A percentile compares a stretch with the other conserved stretches of the same genome.
These are phyloP conservation scores for Globisporangium parvum DNA, from an alignment of 352 stramenopile species.

Conservation along the genomic window DNA sequence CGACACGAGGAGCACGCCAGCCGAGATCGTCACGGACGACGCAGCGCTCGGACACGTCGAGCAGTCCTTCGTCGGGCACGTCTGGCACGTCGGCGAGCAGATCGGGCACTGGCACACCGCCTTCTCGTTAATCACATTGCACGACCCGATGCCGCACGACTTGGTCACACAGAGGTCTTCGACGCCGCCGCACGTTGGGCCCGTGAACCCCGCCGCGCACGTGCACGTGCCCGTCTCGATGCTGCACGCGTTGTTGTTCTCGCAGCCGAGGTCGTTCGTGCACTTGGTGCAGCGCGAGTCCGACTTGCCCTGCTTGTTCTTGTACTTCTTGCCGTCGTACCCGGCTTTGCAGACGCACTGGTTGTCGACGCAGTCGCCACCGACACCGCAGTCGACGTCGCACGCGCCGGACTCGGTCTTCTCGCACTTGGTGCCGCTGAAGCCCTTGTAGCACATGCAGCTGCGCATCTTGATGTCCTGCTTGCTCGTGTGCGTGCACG, in stretches of 20 bases:
- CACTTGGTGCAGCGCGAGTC: slow-evolving; percentile 31
- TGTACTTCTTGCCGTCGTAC: slow-evolving; percentile 37
- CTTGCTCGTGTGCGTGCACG: slow-evolving; percentile 61
- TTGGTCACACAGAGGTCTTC: slow-evolving; percentile 30
- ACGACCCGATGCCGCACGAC: slow-evolving; percentile 22
- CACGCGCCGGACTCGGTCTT: slow-evolving; percentile 34
- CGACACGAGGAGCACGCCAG: slow-evolving; percentile 18
- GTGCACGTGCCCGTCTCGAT: slow-evolving; percentile 28
- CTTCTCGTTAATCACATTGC: slow-evolving; percentile 18
- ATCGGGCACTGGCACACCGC: slow-evolving; percentile 28
- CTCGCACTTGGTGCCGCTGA: slow-evolving; percentile 35
- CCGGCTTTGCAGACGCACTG: slow-evolving; percentile 38
- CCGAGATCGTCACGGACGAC: slow-evolving; percentile 21
- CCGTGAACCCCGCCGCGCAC: slow-evolving; percentile 32
- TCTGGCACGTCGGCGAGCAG: slow-evolving; percentile 24
- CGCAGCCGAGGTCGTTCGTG: slow-evolving; percentile 26
- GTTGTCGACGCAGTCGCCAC: slow-evolving; percentile 37
- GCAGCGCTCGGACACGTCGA: slow-evolving; percentile 21
- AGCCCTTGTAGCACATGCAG: slow-evolving; percentile 53
- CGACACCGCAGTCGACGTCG: slow-evolving; percentile 46
- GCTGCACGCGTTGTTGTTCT: slow-evolving; percentile 26
- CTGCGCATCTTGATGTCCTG: slow-evolving; percentile 40
- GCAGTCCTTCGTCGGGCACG: slow-evolving; percentile 18
- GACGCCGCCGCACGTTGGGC: slow-evolving; percentile 36
- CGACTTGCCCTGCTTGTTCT: slow-evolving; percentile 37